Base-by-base conservation (phyloP, 257 asterid genomes). In the Dorcoceras hygrometricum region DNA sequence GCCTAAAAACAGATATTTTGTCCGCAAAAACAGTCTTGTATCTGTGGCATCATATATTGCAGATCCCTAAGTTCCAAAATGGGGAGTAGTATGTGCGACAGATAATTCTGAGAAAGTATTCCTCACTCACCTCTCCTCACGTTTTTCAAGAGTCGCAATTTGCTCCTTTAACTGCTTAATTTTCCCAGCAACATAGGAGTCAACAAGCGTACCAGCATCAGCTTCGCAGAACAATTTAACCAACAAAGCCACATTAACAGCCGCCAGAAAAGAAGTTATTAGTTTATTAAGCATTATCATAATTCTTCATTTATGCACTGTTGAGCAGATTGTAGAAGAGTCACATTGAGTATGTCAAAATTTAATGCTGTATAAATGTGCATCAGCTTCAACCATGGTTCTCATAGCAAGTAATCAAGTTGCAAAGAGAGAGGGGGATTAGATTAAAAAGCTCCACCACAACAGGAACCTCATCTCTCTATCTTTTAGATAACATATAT, bases 21-120 rank as follows among this genome's bases (percentile, higher is more conserved):
- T 93, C 99, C 1, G 97, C 97, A 80, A 93, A 93, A 66, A 90
- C 99, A 27, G 96, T 80, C 88, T 85, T 90, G 86, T 93, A 90
- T 77, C 99, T 93, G 91, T 71, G 77, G 63, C 39, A 72, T 56
- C 58, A 65, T 51, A 57, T 59, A 69, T 66, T 58, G 51, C 51
- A 67, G 68, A 65, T 31, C 31, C 70, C 80, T 75, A 75, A 62
- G 80, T 73, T 77, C 61, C 61, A 50, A 73, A 62, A 32, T 4
- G 81, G 69, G 63, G 75, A 73, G 58, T 6, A 19, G 51, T 16
- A 72, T 66, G 67, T 32, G 50, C 57, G 29, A 66, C 39, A 65
- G 25, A 58, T 10, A 65, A 31, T 31, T 68, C 60, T 16, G 58
- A 71, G 65, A 55, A 62, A 66, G 43, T 76, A 61, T 34, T n/a